Conservation (phyloP, 345 rosid species). For the Mallotus nudiflorus region DNA sequence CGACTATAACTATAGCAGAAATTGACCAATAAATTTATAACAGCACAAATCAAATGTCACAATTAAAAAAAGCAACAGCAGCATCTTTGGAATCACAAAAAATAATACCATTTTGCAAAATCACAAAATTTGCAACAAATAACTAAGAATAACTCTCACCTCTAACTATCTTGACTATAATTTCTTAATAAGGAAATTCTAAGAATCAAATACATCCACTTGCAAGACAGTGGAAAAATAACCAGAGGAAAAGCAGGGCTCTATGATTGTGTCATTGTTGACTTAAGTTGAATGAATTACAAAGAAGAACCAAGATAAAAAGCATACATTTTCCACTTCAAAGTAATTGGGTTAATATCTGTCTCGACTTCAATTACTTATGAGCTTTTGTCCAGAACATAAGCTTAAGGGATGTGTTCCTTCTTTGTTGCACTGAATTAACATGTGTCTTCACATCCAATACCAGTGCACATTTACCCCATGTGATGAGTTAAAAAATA, state of each 20-base stretch:
- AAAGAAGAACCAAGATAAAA: neutral
- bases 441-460: neutral
- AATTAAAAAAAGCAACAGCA: neutral
- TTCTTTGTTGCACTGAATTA: too few species aligned
- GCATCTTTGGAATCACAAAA: neutral
- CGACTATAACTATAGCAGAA: neutral
- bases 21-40: neutral
- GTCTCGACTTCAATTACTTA: neutral
- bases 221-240: neutral
- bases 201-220: slow-evolving; percentile 1
- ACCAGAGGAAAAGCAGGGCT: neutral
- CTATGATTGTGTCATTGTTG: neutral
- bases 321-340: neutral
- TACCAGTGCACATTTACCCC: neutral
- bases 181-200: neutral
- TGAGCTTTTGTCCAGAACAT: neutral
- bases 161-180: neutral
- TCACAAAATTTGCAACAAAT: neutral
- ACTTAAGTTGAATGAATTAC: neutral
- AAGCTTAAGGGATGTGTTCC: neutral
- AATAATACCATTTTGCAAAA: neutral
- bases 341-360: too few species aligned
- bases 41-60: neutral
- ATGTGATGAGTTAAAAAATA: neutral
- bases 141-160: neutral